A percentile compares a stretch with the other conserved stretches of the same genome.
Evolutionary conservation across 1,139 yeast genomes (phyloP).

Genomic region (Martiniozyma asiatica): DNA sequence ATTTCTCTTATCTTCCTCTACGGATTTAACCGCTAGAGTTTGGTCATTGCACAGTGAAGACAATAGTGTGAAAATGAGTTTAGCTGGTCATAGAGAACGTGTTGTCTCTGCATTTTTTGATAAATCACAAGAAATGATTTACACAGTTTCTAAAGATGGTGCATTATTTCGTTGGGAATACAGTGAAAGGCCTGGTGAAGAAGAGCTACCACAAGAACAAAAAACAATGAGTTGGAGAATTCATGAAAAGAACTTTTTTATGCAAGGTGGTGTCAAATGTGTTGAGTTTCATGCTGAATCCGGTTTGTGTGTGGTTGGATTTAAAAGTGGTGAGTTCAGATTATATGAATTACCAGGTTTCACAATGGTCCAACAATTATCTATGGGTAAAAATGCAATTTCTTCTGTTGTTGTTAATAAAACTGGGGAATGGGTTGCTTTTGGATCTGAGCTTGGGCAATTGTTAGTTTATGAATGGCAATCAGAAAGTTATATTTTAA

Average conservation of each 20-base stretch:
- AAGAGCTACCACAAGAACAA: constrained; percentile 27
- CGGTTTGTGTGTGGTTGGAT: constrained; percentile 78
- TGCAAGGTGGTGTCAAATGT: constrained; percentile 67
- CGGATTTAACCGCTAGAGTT: constrained; percentile 83
- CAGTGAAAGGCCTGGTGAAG: constrained; percentile 34
- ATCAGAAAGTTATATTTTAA: constrained; percentile 85
- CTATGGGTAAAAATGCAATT: constrained; percentile 87
- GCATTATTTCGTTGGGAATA: constrained; percentile 91
- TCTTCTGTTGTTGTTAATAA: constrained; percentile 70
- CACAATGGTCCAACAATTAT: constrained; percentile 68
- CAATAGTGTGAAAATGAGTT: constrained; percentile 68
- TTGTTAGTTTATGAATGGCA: constrained; percentile 97
- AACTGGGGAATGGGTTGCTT: constrained; percentile 94
- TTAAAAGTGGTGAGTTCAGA: constrained; percentile 81
- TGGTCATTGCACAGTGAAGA: constrained; percentile 70
- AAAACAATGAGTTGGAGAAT: constrained; percentile 62
- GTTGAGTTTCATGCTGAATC: constrained; percentile 70
- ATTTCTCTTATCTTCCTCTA: constrained; percentile 74
- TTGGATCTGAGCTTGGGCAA: constrained; percentile 93
- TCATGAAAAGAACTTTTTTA: constrained; percentile 57
- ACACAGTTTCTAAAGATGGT: constrained; percentile 89
- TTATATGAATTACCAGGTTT: constrained; percentile 80
- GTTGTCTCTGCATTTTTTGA: constrained; percentile 83
- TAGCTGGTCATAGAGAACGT: constrained; percentile 87
- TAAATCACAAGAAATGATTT: constrained; percentile 73